phyloP scores from a whole-genome alignment of 768 basidiomycete species.

The Phlebiopsis flavidoalba region DNA sequence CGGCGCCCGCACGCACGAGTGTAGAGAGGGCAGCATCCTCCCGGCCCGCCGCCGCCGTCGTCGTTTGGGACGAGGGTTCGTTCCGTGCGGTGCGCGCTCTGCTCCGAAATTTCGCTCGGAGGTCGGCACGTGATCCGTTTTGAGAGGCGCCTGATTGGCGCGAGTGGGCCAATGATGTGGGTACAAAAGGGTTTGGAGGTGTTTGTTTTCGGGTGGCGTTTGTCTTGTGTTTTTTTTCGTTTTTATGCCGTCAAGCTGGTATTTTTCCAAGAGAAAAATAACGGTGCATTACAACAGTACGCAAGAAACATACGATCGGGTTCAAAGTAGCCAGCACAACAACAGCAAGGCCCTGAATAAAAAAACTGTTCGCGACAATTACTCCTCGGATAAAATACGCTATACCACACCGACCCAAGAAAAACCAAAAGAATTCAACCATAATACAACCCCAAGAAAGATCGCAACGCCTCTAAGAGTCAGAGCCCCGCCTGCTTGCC shows the following conservation, averaged over 20 bases:
- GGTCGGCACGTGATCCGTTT: background rate
- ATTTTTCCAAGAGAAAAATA: too few relatives aligned
- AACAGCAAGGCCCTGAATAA: background rate
- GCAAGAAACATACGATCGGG: background rate
- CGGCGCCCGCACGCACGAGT: slow-evolving; percentile 5
- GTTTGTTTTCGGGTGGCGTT: too few relatives aligned
- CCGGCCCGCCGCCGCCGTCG: slow-evolving; percentile 6
- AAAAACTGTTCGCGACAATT: background rate
- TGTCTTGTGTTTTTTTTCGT: background rate
- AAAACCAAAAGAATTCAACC: too few relatives aligned
- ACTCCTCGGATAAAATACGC: background rate
- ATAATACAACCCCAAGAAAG: too few relatives aligned
- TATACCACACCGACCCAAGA: background rate
- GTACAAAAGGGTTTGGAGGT: too few relatives aligned
- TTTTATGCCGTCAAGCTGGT: too few relatives aligned
- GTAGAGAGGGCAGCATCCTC: background rate
- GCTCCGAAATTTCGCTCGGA: background rate
- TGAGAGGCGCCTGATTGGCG: background rate
- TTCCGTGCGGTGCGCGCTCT: background rate
- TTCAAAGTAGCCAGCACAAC: background rate
- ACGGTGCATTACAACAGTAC: background rate
- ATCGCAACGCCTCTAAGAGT: background rate
- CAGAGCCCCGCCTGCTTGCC: slow-evolving; percentile 11
- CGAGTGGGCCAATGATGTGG: too few relatives aligned
- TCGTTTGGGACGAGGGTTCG: background rate